A percentile compares a stretch with the other conserved stretches of the same genome.
Evolutionary conservation across 768 basidiomycete genomes (phyloP).

Genomic region (Agaricus bisporus): DNA sequence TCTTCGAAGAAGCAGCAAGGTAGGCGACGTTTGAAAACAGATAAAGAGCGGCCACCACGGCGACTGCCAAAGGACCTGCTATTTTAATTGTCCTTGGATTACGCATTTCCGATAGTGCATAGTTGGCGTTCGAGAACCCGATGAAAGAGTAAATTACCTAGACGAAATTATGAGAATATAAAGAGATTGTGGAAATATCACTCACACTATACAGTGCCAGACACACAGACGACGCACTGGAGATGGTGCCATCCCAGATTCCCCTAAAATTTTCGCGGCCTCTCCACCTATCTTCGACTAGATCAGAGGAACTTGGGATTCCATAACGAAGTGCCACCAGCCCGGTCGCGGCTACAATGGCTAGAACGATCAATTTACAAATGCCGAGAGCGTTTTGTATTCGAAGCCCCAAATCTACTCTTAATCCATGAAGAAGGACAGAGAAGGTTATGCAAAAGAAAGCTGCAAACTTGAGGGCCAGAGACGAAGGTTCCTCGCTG

Average conservation of each 20-base stretch:
- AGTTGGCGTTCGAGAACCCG: conserved; percentile 58
- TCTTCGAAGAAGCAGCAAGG: conserved; percentile 49
- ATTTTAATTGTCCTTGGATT: conserved; percentile 50
- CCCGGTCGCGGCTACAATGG: conserved; percentile 40
- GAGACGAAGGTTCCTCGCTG: conserved; percentile 13
- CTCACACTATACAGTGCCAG: conserved; percentile 41
- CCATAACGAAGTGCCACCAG: conserved; percentile 31
- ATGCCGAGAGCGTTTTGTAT: conserved; percentile 54
- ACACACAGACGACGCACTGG: conserved; percentile 40
- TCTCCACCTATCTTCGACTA: conserved; percentile 23
- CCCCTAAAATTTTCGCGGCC: conserved; percentile 13
- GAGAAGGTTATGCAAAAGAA: conserved; percentile 26
- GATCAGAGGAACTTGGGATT: conserved; percentile 16
- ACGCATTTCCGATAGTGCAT: conserved; percentile 47
- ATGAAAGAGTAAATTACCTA: conserved; percentile 36
- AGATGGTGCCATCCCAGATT: conserved; percentile 30
- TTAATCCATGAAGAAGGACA: conserved; percentile 32
- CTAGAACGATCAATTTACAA: conserved; percentile 43
- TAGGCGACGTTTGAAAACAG: conserved; percentile 52
- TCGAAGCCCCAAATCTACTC: conserved; percentile 42
- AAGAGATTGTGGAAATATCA: not conserved
- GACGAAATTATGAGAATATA: not conserved
- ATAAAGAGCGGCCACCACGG: conserved; percentile 41
- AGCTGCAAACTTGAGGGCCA: conserved; percentile 18
- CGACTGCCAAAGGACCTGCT: conserved; percentile 49